These are phyloP conservation scores for Beta corolliflora DNA, from an alignment of 179 eudicot genomes.

Conservation along the genomic window DNA sequence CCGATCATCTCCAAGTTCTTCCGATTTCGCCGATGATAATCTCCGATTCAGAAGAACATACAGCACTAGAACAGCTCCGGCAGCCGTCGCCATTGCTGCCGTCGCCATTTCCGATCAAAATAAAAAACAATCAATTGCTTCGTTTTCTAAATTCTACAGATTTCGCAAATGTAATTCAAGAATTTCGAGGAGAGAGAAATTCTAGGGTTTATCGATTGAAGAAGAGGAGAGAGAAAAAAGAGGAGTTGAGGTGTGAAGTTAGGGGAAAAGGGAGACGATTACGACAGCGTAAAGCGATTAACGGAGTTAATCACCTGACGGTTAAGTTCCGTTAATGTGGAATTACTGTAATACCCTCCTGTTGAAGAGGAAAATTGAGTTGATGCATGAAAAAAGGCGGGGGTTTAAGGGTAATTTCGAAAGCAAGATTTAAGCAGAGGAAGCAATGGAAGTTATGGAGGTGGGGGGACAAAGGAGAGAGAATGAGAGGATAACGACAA, in stretches of 20 bases:
- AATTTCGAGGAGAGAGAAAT: neutral
- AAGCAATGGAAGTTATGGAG: neutral
- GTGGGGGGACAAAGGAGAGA: neutral
- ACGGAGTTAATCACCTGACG: neutral
- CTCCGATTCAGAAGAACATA: conserved; percentile 61
- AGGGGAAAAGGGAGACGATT: neutral
- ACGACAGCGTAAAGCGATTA: conserved; percentile 1
- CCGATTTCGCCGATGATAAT: conserved; percentile 33
- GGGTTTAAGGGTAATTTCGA: conserved; percentile 8
- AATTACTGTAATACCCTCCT: conserved; percentile 14
- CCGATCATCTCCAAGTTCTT: conserved; percentile 37
- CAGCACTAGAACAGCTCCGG: conserved; percentile 66
- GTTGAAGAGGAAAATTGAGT: neutral
- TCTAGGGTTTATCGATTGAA: conserved; percentile 30
- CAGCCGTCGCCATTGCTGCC: conserved; percentile 80
- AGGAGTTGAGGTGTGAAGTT: neutral
- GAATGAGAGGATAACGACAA: conserved; percentile 3
- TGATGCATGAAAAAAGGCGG: neutral
- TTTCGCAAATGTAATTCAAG: neutral
- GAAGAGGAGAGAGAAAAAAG: neutral
- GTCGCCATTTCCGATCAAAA: conserved; percentile 57
- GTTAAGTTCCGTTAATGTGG: neutral
- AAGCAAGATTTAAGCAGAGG: neutral
- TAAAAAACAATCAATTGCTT: neutral
- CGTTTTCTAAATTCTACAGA: neutral